Percentiles rank a stretch among this genome's conserved stretches.
Conservation (phyloP, 2,329 filamentous ascomycete species). For the Trichoderma endophyticum region DNA sequence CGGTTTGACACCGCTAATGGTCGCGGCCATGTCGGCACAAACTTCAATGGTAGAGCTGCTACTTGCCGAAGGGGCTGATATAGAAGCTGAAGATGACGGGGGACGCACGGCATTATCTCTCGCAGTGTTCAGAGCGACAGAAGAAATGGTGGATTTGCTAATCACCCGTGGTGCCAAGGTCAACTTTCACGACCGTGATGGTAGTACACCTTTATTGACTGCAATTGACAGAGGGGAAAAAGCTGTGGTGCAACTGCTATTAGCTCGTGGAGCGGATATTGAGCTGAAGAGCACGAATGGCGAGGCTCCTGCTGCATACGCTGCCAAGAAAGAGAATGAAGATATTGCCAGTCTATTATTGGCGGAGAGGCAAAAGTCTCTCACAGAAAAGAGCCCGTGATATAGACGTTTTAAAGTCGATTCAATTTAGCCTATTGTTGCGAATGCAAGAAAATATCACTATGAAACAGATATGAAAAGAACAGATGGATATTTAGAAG, state of each 20-base stretch:
- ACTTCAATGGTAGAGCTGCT: not conserved
- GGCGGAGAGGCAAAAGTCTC: not conserved
- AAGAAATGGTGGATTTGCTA: not conserved
- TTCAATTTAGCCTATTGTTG: not conserved
- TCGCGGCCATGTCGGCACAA: not conserved
- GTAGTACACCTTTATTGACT: not conserved
- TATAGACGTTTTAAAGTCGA: not conserved
- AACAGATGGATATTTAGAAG: not conserved
- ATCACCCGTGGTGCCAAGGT: not conserved
- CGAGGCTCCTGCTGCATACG: not conserved
- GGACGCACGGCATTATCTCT: not conserved
- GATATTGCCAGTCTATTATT: not conserved
- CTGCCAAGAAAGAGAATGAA: not conserved
- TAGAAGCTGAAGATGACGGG: not conserved
- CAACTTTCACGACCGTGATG: not conserved
- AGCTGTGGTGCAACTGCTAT: not conserved
- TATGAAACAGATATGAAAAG: not conserved
- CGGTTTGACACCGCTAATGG: not conserved
- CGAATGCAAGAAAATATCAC: not conserved
- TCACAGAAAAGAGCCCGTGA: not conserved
- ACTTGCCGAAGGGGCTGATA: not conserved
- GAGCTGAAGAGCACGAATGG: not conserved
- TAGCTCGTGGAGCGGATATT: not conserved
- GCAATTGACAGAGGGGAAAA: not conserved
- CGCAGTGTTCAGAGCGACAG: not conserved